These are phyloP conservation scores for Hanseniaspora mollemarum DNA, from an alignment of 805 yeast genomes.

Conservation along the genomic window DNA sequence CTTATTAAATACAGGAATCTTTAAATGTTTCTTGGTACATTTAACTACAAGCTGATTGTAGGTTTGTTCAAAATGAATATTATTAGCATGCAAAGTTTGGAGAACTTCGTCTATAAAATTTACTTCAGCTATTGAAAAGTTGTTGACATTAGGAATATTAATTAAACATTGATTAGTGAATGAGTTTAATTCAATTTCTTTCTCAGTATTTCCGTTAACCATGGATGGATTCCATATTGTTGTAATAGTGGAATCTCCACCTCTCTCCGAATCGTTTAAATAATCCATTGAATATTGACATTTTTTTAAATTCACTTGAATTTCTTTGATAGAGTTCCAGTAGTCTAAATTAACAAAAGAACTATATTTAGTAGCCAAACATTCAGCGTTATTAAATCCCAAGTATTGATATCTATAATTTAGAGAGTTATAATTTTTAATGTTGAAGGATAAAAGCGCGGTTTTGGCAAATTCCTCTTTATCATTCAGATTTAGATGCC, in stretches of 20 bases:
- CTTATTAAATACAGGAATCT: constrained; percentile 63
- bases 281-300: not conserved
- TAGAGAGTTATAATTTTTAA: constrained; percentile 12
- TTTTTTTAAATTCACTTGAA: constrained; percentile 15
- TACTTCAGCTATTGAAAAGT: constrained; percentile 52
- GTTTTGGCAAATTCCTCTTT: constrained; percentile 18
- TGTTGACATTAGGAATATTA: constrained; percentile 45
- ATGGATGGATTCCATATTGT: constrained; percentile 49
- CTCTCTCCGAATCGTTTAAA: constrained; percentile 32
- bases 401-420: constrained; percentile 27
- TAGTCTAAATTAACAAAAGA: constrained; percentile 24
- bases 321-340: constrained; percentile 22
- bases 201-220: constrained; percentile 22
- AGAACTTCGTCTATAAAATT: constrained; percentile 72
- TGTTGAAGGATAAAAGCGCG: not conserved
- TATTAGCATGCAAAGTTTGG: constrained; percentile 39
- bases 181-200: constrained; percentile 33
- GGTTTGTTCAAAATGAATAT: constrained; percentile 45
- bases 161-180: constrained; percentile 44
- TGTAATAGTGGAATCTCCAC: constrained; percentile 61
- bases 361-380: constrained; percentile 27
- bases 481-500: constrained; percentile 18
- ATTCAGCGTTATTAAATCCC: constrained; percentile 22
- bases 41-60: constrained; percentile 33
- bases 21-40: constrained; percentile 47